Evolutionary conservation across 345 rosid genomes (phyloP), one percentile per base, ranked within the genome.

Genomic region (Lepidium didymum): DNA sequence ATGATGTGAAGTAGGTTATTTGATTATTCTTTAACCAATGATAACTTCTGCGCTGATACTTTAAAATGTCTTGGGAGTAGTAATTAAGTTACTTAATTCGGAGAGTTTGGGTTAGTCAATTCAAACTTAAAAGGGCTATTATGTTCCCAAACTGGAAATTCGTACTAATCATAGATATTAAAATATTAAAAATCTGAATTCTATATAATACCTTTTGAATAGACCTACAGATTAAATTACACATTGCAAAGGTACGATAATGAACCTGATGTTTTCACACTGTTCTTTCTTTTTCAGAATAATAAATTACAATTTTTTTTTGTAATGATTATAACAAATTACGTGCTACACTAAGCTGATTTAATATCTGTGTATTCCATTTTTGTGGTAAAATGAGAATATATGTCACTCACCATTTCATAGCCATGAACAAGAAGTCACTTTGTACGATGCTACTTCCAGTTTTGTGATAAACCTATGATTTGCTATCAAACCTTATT

Each of bases 401-500:
- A 12, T 71, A 36, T 62, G 11, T 53, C 52, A 12, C 51, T 27
- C 16, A 18, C 45, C 33, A 62, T 34, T 62, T 71, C 34, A 54
- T 23, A 62, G 55, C 56, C 33, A 43, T 62, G 21, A 62, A 66
- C 25, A 19, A 70, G 10, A 51, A 60, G 60, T 60, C 37, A 33
- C 38, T 51, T 42, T 19, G 31, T 70, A 52, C 15, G 54, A 56
- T 43, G 53, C 67, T 53, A 42, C 29, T 70, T 60, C 35, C 35
- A 19, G 7, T n/a, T n/a, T n/a, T n/a, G n/a, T n/a, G 21, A 38
- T 69, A 29, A 60, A 38, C 33, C 31, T 50, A 25, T 47, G 65
- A 46, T 45, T 45, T 14, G 36, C 38, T 56, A 34, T 37, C 41
- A 29, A 37, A 37, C 19, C 21, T 69, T 49, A 14, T 15, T 29